Evolutionary conservation across 352 stramenopile species (phyloP).

Genomic region (Blastocystis sp.): DNA sequence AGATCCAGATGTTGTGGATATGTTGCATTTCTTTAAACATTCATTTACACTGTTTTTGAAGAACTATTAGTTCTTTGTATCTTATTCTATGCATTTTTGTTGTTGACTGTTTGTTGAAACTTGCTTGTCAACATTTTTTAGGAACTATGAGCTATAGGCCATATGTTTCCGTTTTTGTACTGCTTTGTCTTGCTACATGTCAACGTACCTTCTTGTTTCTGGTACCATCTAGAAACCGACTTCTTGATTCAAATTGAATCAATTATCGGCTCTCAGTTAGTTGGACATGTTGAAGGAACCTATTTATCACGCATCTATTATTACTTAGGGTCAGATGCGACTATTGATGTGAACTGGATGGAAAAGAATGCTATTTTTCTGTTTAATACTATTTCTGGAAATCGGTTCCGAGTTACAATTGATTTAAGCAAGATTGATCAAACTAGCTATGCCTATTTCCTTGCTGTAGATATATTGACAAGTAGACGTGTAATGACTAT

Average conservation of each 20-base stretch:
- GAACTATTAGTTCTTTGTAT: background rate
- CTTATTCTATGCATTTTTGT: background rate
- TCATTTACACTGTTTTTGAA: slow-evolving; percentile 22
- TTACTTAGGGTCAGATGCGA: background rate
- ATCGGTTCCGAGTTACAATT: background rate
- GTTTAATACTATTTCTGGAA: background rate
- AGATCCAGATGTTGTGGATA: background rate
- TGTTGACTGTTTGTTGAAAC: background rate
- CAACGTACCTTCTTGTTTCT: too few relatives aligned
- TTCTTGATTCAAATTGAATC: background rate
- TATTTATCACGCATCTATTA: background rate
- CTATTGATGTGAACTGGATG: too few relatives aligned
- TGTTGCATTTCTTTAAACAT: slow-evolving; percentile 58
- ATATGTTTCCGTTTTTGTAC: too few relatives aligned
- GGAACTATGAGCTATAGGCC: too few relatives aligned
- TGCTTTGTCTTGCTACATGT: too few relatives aligned
- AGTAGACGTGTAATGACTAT: background rate
- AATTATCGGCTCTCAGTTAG: background rate
- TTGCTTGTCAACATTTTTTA: background rate
- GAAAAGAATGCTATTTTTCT: background rate
- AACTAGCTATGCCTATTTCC: background rate
- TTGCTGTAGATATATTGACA: background rate
- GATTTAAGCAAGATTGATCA: background rate
- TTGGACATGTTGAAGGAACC: background rate
- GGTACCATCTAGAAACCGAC: too few relatives aligned